Percentiles rank a stretch among this genome's conserved stretches.
These are phyloP conservation scores for Podospora didyma DNA, from an alignment of 495 filamentous ascomycete species.

Conservation along the genomic window DNA sequence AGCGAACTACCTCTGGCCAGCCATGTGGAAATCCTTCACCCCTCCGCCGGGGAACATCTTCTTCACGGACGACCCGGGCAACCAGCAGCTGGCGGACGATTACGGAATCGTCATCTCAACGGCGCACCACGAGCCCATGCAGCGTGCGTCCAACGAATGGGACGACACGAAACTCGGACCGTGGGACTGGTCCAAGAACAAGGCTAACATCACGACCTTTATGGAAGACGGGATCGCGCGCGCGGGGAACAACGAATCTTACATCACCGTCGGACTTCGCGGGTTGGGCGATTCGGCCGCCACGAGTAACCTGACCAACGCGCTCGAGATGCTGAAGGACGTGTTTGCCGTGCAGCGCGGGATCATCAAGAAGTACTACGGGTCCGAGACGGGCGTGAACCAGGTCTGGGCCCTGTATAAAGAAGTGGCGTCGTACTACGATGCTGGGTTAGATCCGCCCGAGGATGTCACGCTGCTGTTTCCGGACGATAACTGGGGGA, in stretches of 20 bases:
- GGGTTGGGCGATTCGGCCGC: slow-evolving; percentile 50
- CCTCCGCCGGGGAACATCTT: slow-evolving; percentile 42
- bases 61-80: slow-evolving; percentile 54
- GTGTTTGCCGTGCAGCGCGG: slow-evolving; percentile 27
- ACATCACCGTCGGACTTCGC: slow-evolving; percentile 59
- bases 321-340: slow-evolving; percentile 41
- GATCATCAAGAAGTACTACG: slow-evolving; percentile 21
- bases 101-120: slow-evolving; percentile 62
- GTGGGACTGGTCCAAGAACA: slow-evolving; percentile 58
- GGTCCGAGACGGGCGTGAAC: slow-evolving; percentile 35
- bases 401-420: slow-evolving; percentile 63
- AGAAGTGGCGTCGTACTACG: slow-evolving; percentile 58
- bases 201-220: slow-evolving; percentile 51
- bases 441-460: slow-evolving; percentile 53
- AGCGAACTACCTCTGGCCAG: slow-evolving; percentile 65
- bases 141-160: slow-evolving; percentile 58
- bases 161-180: slow-evolving; percentile 38
- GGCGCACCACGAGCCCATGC: slow-evolving; percentile 62
- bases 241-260: slow-evolving; percentile 48
- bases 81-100: slow-evolving; percentile 55
- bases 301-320: slow-evolving; percentile 37
- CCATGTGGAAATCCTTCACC: slow-evolving; percentile 53
- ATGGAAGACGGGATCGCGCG: slow-evolving; percentile 49
- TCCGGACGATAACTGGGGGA: slow-evolving; percentile 62
- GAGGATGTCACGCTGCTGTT: slow-evolving; percentile 63